Base-by-base conservation (phyloP, 2,329 filamentous ascomycete genomes). In the Chalara sp. region DNA sequence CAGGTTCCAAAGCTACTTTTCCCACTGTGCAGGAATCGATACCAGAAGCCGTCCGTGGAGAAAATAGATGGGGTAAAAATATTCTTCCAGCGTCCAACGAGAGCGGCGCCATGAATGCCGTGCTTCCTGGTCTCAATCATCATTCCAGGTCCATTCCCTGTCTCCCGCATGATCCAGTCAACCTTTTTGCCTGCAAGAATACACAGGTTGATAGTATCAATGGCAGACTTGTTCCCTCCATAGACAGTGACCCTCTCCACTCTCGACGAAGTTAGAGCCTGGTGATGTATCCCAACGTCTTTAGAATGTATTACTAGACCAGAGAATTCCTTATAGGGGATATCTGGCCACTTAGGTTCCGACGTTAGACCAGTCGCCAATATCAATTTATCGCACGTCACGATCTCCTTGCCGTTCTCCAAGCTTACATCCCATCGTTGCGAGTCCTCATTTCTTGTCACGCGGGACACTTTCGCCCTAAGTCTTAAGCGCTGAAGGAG, bases 11-110 rank as follows among this genome's bases (percentile, higher is more conserved):
- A 12, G 33, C 33, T 44, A 33, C 40, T 56, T 32, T 53, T 51
- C 7, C 51, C 53, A 52, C 53, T 53, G 31, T 56, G 51, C 13
- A 53, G 33, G 31, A 56, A 53, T 13, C 42, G 44, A 42, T 56
- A 48, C 46, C 53, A 56, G 13, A 47, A 56, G 13, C 21, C 40
- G 11, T 32, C 32, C 5, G 40, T 29, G 11, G 51, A 44, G 41
- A 56, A 51, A 5, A 53, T 49, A 11, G 52, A 52, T 4, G 50
- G 52, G 21, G 47, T 53, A 6, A 56, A 35, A n/a, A 53, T 45
- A 21, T 48, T 50, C 40, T 51, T 56, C 49, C 50, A 54, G 12
- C 52, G 10, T 2, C 52, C 52, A 3, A 37, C 39, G 13, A 56
- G 47, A 12, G 32, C 35, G 1, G 32, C 40, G 29, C 32, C 51